Percentiles rank a stretch among this genome's conserved stretches.
Conservation (phyloP, 352 stramenopile genomes). For the Pilasporangium apinafurcum region DNA sequence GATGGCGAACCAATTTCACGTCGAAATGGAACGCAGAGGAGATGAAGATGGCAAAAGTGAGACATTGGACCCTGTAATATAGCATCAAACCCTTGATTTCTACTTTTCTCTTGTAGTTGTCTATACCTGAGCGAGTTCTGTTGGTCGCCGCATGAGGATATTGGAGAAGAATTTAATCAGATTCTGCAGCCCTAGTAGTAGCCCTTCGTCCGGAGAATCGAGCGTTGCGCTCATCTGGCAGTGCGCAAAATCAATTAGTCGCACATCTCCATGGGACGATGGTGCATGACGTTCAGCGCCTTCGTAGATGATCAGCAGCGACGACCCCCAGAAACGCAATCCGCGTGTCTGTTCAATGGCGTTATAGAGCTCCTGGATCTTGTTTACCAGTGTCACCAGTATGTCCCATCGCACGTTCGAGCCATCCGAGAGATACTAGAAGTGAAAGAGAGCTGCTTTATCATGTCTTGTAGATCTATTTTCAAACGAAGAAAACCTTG, state of each 20-base stretch:
- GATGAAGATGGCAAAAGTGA: neutral
- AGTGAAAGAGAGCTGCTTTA: neutral
- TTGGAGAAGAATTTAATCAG: conserved; percentile 37
- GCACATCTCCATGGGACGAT: conserved; percentile 27
- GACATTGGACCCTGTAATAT: conserved; percentile 1
- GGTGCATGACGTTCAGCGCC: conserved; percentile 28
- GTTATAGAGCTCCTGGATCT: conserved; percentile 35
- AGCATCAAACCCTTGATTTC: conserved; percentile 4
- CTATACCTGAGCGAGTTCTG: neutral
- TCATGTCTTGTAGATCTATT: no score
- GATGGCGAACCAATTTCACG: conserved; percentile 48
- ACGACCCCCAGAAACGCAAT: conserved; percentile 71
- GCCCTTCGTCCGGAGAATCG: conserved; percentile 45
- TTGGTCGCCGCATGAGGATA: no score
- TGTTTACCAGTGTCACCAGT: conserved; percentile 30
- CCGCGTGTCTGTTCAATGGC: conserved; percentile 36
- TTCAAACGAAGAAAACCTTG: neutral
- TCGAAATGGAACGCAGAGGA: conserved; percentile 4
- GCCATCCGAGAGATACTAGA: conserved; percentile 57
- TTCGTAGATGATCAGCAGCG: conserved; percentile 72
- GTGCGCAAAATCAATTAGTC: conserved; percentile 77
- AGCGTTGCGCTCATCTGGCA: conserved; percentile 57
- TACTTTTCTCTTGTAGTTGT: neutral
- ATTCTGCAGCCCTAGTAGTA: conserved; percentile 62
- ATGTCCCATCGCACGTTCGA: conserved; percentile 30